These are phyloP conservation scores for Leonotis leonurus DNA, from an alignment of 257 asterid genomes.

Conservation along the genomic window DNA sequence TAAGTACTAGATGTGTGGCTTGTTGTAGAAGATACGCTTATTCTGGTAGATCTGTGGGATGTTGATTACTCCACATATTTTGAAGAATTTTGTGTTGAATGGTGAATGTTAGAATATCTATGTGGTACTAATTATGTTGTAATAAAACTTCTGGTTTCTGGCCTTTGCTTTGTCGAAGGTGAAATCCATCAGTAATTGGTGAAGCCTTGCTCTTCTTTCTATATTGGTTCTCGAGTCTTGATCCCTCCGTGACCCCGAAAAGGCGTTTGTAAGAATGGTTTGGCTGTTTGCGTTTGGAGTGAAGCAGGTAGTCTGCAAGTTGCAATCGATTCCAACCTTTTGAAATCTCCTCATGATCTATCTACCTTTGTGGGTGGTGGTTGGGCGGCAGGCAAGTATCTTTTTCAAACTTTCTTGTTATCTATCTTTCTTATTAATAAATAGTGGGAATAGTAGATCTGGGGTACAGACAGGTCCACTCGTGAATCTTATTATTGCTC, in stretches of 20 bases:
- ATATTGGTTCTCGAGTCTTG: not conserved
- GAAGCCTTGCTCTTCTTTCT: not conserved
- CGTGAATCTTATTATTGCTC: not conserved
- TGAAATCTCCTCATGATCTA: not conserved
- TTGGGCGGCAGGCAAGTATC: not conserved
- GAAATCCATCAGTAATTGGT: slow-evolving; percentile 2
- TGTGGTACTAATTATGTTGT: not conserved
- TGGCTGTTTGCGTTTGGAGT: not conserved
- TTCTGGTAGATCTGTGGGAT: slow-evolving; percentile 14
- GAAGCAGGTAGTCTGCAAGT: not conserved
- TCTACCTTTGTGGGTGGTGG: not conserved
- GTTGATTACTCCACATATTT: slow-evolving; percentile 3
- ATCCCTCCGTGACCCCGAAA: not conserved
- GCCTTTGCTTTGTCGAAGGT: not conserved
- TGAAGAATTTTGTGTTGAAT: slow-evolving; percentile 15
- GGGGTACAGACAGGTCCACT: not conserved
- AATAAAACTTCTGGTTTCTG: not conserved
- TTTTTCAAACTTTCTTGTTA: not conserved
- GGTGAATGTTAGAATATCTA: not conserved
- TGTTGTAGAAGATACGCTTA: not conserved
- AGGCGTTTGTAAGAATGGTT: not conserved
- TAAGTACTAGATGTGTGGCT: not conserved
- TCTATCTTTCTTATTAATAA: not conserved
- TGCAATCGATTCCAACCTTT: not conserved
- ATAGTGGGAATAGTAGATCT: not conserved